phyloP scores from a whole-genome alignment of 2,329 filamentous ascomycete genomes.

The Fusarium floridanum region DNA sequence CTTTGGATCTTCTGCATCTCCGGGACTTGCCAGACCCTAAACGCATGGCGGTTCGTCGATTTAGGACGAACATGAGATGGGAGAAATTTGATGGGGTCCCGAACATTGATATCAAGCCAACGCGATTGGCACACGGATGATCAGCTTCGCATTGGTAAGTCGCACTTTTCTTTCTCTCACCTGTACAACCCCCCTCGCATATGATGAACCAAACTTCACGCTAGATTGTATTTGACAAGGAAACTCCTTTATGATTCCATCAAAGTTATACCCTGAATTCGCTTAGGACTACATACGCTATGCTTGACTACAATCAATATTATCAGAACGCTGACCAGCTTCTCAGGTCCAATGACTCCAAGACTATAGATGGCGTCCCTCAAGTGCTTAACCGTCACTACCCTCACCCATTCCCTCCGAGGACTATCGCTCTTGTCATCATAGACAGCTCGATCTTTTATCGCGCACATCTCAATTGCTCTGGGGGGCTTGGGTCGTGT shows the following conservation, averaged over 20 bases:
- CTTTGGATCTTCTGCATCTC: conserved; percentile 45
- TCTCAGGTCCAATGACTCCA: no score
- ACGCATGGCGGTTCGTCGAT: background rate
- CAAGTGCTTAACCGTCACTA: no score
- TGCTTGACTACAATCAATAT: no score
- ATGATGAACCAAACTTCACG: conserved; percentile 59
- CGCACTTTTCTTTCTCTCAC: conserved; percentile 7
- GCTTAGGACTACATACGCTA: background rate
- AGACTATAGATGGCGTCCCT: no score
- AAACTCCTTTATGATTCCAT: conserved; percentile 50
- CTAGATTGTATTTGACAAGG: conserved; percentile 64
- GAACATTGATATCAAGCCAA: background rate
- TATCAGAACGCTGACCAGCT: no score
- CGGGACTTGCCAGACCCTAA: conserved; percentile 44
- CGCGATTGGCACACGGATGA: fast-evolving
- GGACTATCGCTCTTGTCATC: no score
- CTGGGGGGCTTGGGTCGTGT: background rate
- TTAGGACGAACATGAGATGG: background rate
- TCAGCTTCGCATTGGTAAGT: conserved; percentile 14
- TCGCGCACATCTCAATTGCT: background rate
- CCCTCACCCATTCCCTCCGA: no score
- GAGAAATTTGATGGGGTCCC: background rate
- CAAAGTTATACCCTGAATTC: conserved; percentile 50
- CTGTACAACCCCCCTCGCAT: background rate
- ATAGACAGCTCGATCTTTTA: no score